phyloP scores from a whole-genome alignment of 495 filamentous ascomycete genomes.

The Penicillium longicatenatum region DNA sequence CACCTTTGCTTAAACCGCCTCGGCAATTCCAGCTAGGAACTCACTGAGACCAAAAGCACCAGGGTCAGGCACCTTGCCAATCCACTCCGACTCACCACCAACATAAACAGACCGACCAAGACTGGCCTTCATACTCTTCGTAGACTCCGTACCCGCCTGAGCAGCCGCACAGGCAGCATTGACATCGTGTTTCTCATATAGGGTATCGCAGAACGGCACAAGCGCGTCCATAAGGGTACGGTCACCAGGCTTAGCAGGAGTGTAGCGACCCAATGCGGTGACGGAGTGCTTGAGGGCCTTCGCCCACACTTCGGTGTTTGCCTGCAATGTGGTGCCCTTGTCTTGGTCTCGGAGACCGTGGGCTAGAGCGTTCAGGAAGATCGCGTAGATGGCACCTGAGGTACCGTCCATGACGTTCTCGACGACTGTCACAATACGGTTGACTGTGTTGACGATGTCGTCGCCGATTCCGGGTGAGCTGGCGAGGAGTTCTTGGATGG shows the following conservation, averaged over 20 bases:
- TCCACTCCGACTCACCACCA: slow-evolving; percentile 75
- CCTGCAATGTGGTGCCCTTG: slow-evolving; percentile 46
- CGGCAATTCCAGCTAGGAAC: slow-evolving; percentile 78
- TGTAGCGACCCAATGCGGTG: slow-evolving; percentile 75
- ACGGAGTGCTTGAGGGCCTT: slow-evolving; percentile 71
- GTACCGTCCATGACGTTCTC: slow-evolving; percentile 95
- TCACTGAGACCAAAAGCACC: slow-evolving; percentile 82
- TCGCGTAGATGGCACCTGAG: slow-evolving; percentile 91
- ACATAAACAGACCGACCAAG: slow-evolving; percentile 91
- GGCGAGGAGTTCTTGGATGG: slow-evolving; percentile 67
- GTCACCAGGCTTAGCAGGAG: slow-evolving; percentile 86
- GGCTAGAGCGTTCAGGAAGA: slow-evolving; percentile 90
- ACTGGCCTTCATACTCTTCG: slow-evolving; percentile 88
- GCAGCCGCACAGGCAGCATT: slow-evolving; percentile 74
- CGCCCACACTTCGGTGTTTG: slow-evolving; percentile 67
- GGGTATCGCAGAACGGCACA: slow-evolving; percentile 77
- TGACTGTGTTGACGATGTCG: slow-evolving; percentile 72
- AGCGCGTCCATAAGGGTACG: slow-evolving; percentile 90
- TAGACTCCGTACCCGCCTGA: slow-evolving; percentile 72
- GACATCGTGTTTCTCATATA: slow-evolving; percentile 63
- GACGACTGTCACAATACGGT: slow-evolving; percentile 77
- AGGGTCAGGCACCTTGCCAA: slow-evolving; percentile 81
- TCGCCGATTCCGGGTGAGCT: slow-evolving; percentile 52
- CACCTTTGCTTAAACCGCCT: slow-evolving; percentile 33
- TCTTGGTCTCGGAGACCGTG: slow-evolving; percentile 67